Evolutionary conservation across 768 basidiomycete genomes (phyloP), one percentile per base, ranked within the genome.

Genomic region (Termitomyces bulborhizus): DNA sequence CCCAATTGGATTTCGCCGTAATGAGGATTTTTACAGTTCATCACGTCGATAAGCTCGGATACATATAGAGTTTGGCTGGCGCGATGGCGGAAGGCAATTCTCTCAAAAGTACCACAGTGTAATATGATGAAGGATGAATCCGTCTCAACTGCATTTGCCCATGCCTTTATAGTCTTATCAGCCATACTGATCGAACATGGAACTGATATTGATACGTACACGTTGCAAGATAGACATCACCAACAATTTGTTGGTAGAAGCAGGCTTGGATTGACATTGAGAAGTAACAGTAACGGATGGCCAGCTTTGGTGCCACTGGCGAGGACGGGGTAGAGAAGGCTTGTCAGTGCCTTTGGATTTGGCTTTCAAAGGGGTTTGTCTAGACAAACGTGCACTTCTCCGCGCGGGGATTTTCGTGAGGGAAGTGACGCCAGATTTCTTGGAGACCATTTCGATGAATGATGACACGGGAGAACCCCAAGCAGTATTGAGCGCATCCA

Each of bases 1-100:
- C 54, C 54, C 3, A 50, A 27, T 7, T 55, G 54, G 29, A 55
- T 36, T 9, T 44, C 18, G 2, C 47, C 48, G 16, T 55, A 55
- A 5, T 18, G 27, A 13, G 54, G 54, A 9, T 44, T 42, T 42
- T 31, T 44, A 36, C 54, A 44, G 4, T 41, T 29, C n/a, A n/a
- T n/a, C n/a, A n/a, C n/a, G n/a, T n/a, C n/a, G n/a, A n/a, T n/a
- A n/a, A n/a, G n/a, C n/a, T n/a, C n/a, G n/a, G n/a, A n/a, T n/a
- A n/a, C n/a, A n/a, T n/a, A n/a, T n/a, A n/a, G n/a, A n/a, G n/a
- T n/a, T n/a, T n/a, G n/a, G n/a, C n/a, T n/a, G n/a, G n/a, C n/a
- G n/a, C n/a, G n/a, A n/a, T n/a, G n/a, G n/a, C n/a, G n/a, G n/a
- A n/a, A n/a, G n/a, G n/a, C n/a, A n/a, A n/a, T n/a, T n/a, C n/a